phyloP scores from a whole-genome alignment of 371 early-diverging fungal genomes.

The Vairimorpha apis region DNA sequence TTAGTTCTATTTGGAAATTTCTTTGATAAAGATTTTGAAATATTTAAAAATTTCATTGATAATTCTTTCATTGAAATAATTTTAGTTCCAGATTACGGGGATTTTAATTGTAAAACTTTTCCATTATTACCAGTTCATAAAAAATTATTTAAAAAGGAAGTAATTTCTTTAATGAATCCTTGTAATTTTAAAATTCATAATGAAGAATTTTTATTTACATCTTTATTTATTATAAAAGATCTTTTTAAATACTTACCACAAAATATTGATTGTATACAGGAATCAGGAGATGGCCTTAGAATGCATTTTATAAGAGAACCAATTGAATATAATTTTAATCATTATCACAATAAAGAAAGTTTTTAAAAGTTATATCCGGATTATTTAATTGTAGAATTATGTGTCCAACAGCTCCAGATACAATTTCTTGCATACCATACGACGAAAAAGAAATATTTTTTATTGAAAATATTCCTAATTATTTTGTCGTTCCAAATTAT shows the following conservation, averaged over 20 bases:
- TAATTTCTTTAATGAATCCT: constrained; percentile 21
- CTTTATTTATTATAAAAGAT: constrained; percentile 35
- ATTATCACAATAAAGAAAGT: neutral
- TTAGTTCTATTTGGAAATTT: constrained; percentile 27
- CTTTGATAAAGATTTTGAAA: constrained; percentile 12
- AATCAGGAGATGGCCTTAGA: constrained; percentile 10
- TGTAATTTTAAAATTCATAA: constrained; percentile 1
- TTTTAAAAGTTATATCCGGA: constrained; percentile 13
- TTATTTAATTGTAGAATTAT: constrained; percentile 38
- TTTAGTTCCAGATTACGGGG: constrained; percentile 37
- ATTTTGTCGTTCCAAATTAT: constrained; percentile 29
- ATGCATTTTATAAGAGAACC: constrained; percentile 31
- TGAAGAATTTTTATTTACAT: constrained; percentile 3
- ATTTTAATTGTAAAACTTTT: constrained; percentile 27
- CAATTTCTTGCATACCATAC: constrained; percentile 31
- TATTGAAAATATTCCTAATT: constrained; percentile 18
- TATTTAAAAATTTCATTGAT: neutral
- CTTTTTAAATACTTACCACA: constrained; percentile 39
- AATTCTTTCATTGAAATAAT: neutral
- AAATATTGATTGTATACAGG: constrained; percentile 5
- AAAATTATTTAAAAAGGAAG: constrained; percentile 25
- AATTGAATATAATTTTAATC: neutral
- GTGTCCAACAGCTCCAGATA: constrained; percentile 51
- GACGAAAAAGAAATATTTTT: constrained; percentile 40
- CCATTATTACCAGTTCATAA: constrained; percentile 41